Evolutionary conservation across 805 yeast genomes (phyloP).

Genomic region (Suhomyces sp.): DNA sequence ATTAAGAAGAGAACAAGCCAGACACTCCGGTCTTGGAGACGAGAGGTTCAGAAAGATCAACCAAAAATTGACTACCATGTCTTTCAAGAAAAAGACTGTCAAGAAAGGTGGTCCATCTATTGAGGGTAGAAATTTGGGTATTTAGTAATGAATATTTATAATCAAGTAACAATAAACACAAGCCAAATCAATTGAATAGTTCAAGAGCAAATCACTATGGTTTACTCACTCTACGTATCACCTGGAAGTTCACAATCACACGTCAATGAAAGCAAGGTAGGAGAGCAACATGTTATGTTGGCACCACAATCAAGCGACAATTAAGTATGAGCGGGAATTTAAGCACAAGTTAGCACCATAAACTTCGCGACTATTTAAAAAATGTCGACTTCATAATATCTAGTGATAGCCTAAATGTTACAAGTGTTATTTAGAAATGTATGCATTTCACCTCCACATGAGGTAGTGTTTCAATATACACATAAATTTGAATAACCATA

Average conservation of each 20-base stretch:
- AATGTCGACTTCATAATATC: neutral
- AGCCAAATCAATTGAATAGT: neutral
- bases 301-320: too few relatives aligned
- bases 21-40: constrained; percentile 54
- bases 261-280: neutral
- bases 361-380: neutral
- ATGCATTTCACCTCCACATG: constrained; percentile 14
- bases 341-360: too few relatives aligned
- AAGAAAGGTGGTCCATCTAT: constrained; percentile 76
- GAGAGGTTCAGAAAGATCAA: constrained; percentile 81
- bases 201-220: too few relatives aligned
- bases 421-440: constrained; percentile 8
- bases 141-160: constrained; percentile 20
- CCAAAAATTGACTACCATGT: constrained; percentile 49
- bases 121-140: constrained; percentile 62
- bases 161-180: constrained; percentile 3
- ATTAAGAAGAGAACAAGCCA: constrained; percentile 42
- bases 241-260: neutral
- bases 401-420: neutral
- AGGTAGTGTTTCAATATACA: constrained; percentile 19
- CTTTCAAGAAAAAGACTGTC: constrained; percentile 40
- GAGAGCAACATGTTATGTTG: too few relatives aligned
- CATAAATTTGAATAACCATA: constrained; percentile 11
- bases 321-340: too few relatives aligned
- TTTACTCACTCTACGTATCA: too few relatives aligned